Conservation (phyloP, 2,329 filamentous ascomycete genomes). For the Macrophomina phaseolina region DNA sequence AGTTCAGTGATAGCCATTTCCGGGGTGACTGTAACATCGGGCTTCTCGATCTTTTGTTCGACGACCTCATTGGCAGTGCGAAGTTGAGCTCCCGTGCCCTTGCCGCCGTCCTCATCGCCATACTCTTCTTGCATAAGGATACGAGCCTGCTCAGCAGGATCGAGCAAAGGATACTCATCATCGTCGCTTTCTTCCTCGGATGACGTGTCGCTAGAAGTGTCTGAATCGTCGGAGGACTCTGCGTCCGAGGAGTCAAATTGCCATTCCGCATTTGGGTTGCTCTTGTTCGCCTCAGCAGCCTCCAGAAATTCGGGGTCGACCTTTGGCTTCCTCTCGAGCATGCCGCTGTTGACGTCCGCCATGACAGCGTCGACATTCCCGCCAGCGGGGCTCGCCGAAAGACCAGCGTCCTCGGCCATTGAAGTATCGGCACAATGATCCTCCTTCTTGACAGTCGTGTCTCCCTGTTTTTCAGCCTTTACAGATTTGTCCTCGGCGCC, state of each 20-base stretch:
- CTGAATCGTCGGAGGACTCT: conserved; percentile 62
- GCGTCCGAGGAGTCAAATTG: conserved; percentile 69
- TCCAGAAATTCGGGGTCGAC: conserved; percentile 51
- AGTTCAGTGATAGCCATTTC: conserved; percentile 79
- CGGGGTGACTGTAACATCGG: conserved; percentile 76
- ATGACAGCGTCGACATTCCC: not conserved
- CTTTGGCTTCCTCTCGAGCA: conserved; percentile 27
- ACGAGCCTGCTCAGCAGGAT: conserved; percentile 80
- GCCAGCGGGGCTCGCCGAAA: not conserved
- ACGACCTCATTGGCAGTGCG: conserved; percentile 81
- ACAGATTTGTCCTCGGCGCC: not conserved
- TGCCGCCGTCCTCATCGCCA: conserved; percentile 76
- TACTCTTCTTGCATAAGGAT: conserved; percentile 84
- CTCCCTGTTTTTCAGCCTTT: not conserved
- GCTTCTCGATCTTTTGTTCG: conserved; percentile 61
- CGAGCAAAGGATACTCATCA: conserved; percentile 69
- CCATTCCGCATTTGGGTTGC: conserved; percentile 74
- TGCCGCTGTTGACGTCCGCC: conserved; percentile 8
- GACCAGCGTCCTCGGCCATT: not conserved
- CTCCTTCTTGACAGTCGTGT: conserved; percentile 11
- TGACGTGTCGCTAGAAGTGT: conserved; percentile 52
- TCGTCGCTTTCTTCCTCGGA: conserved; percentile 61
- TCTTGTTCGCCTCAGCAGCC: conserved; percentile 53
- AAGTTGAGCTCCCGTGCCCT: conserved; percentile 63
- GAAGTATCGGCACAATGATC: not conserved